Conservation (phyloP, 1,139 yeast species). For the Geotrichum phurueaensis region DNA sequence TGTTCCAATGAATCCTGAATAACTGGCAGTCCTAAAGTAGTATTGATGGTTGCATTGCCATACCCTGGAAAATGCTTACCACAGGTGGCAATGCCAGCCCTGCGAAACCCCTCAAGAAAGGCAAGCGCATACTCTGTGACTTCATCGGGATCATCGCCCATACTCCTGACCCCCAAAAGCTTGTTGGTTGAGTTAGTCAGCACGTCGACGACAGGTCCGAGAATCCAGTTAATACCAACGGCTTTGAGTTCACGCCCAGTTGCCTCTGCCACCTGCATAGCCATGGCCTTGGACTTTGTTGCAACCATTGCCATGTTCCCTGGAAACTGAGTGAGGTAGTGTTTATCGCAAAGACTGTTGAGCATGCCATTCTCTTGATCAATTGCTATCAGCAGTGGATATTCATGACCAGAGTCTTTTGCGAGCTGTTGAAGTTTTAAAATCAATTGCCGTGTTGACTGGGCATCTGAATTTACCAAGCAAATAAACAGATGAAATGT, state of each 20-base stretch:
- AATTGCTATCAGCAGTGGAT: slow-evolving; percentile 45
- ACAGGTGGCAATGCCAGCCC: slow-evolving; percentile 52
- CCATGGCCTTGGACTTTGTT: slow-evolving; percentile 46
- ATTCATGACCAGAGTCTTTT: slow-evolving; percentile 45
- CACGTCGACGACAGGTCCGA: slow-evolving; percentile 64
- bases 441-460: slow-evolving; percentile 48
- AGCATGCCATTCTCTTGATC: slow-evolving; percentile 48
- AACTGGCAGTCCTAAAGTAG: slow-evolving; percentile 54
- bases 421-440: slow-evolving; percentile 55
- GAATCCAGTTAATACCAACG: slow-evolving; percentile 52
- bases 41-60: slow-evolving; percentile 57
- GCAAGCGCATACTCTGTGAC: slow-evolving; percentile 52
- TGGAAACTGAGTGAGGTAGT: slow-evolving; percentile 53
- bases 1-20: slow-evolving; percentile 54
- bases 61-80: slow-evolving; percentile 68
- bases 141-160: slow-evolving; percentile 57
- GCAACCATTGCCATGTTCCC: slow-evolving; percentile 64
- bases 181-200: slow-evolving; percentile 54
- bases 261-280: slow-evolving; percentile 52
- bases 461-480: slow-evolving; percentile 37
- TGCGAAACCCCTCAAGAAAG: slow-evolving; percentile 50
- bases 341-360: slow-evolving; percentile 52
- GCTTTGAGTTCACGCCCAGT: slow-evolving; percentile 49
- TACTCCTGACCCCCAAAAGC: slow-evolving; percentile 56
- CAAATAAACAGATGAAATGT: neutral